Evolutionary conservation across 208 protist species (phyloP).

Genomic region (Crithidia thermophila): DNA sequence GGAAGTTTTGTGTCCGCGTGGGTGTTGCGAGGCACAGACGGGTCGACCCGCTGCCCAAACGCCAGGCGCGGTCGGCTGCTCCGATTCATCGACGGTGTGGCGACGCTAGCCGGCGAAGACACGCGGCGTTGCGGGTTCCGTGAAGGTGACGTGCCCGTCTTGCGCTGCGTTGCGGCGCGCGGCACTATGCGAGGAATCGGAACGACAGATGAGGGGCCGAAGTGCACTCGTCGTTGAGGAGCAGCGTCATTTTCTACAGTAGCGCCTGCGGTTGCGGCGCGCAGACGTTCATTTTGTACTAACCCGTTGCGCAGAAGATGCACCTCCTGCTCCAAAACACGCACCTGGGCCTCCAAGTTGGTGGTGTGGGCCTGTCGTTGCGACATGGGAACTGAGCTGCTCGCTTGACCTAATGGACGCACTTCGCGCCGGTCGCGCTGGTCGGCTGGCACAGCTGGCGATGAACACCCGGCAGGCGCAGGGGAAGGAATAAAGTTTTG

Average conservation of each 20-base stretch:
- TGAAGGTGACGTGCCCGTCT: neutral
- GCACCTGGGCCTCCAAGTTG: slow-evolving; percentile 57
- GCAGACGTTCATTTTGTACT: slow-evolving; percentile 17
- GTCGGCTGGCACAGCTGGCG: neutral
- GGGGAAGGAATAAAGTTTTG: neutral
- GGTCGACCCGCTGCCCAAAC: slow-evolving; percentile 40
- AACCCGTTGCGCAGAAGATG: slow-evolving; percentile 41
- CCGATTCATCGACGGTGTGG: neutral
- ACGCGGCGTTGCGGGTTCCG: neutral
- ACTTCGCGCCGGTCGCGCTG: slow-evolving; percentile 6
- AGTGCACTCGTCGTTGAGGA: slow-evolving; percentile 17
- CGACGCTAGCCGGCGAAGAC: neutral
- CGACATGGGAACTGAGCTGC: neutral
- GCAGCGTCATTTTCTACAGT: neutral
- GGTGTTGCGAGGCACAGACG: slow-evolving; percentile 4
- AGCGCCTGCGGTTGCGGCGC: neutral
- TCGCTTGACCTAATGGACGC: neutral
- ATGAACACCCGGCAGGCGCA: neutral
- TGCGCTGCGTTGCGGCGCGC: neutral
- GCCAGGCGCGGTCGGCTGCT: slow-evolving; percentile 16
- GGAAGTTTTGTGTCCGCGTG: neutral
- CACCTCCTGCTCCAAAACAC: slow-evolving; percentile 63
- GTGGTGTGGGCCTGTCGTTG: slow-evolving; percentile 16
- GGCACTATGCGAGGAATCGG: neutral
- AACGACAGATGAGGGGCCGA: slow-evolving; percentile 20